Evolutionary conservation across 768 basidiomycete species (phyloP), one percentile per base, ranked within the genome.

Genomic region (Rhodotorula sphaerocarpa): DNA sequence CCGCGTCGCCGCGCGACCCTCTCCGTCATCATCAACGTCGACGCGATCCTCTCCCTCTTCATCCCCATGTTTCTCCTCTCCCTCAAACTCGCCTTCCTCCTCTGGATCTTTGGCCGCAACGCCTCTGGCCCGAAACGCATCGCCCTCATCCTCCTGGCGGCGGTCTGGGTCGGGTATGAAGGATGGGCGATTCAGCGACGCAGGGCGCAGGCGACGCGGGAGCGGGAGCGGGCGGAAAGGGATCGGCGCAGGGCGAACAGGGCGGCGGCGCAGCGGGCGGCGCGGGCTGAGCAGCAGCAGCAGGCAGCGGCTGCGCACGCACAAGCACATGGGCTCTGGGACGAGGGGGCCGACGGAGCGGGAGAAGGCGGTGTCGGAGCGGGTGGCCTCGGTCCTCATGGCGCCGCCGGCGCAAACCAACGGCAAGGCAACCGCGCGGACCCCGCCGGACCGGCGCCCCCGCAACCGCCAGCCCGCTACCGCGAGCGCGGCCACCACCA

Each of bases 91-190:
- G 55, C 28, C 2, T 70, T 72, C 66, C 59, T 72, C 15, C 46
- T 71, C 28, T 70, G 60, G 52, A 57, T 72, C 55, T 72, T 72
- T 50, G 72, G 68, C 3, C 62, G 70, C 31, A 66, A 70, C 54
- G 72, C 70, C 3, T 50, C 43, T 3, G 27, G 41, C 4, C 25
- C 45, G 6, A 72, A 72, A 48, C 43, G 70, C 2, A 18, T 47
- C 28, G 46, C 61, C 10, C 57, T 72, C 39, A 39, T 20, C 34
- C 50, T 20, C n/a, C 51, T 66, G 48, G 72, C 72, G 9, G 53
- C 55, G 3, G 25, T 23, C 10, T 72, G 69, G 68, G 61, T 70
- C 28, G 27, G 51, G 5, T 71, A 53, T 47, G 70, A 72, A 47
- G 72, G 63, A 0, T 56, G 51, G 31, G 34, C 51, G 11, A 59